Percentiles rank a stretch among this genome's conserved stretches.
phyloP scores from a whole-genome alignment of 768 basidiomycete species.

The Boletus rubroflammeus region DNA sequence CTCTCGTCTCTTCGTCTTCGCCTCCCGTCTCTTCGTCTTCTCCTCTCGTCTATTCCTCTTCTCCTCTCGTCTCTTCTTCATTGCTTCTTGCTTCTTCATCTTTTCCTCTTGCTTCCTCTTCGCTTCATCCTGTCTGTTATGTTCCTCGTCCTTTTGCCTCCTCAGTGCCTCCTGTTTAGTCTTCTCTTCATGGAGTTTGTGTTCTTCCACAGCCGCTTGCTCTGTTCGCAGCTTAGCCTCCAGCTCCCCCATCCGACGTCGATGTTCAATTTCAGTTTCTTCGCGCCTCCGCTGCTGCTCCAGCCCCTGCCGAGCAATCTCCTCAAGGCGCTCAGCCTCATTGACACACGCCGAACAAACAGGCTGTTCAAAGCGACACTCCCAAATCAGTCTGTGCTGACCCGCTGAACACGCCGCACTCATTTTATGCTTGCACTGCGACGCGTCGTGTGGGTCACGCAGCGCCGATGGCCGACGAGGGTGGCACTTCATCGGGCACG shows the following conservation, averaged over 20 bases:
- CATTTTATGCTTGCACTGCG: constrained; percentile 41
- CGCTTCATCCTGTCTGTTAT: neutral
- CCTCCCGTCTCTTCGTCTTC: constrained; percentile 25
- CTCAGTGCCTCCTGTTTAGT: constrained; percentile 37
- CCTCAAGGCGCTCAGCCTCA: constrained; percentile 35
- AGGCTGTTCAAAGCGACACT: constrained; percentile 36
- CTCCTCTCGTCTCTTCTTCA: constrained; percentile 23
- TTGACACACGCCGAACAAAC: constrained; percentile 45
- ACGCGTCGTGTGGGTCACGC: constrained; percentile 10
- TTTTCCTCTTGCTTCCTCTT: too few species aligned
- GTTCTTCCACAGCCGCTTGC: constrained; percentile 8
- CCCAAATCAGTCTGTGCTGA: constrained; percentile 41
- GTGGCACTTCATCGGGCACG: constrained; percentile 45
- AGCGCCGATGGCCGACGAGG: neutral
- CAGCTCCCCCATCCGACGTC: constrained; percentile 37
- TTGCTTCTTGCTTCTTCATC: neutral
- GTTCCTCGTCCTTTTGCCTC: neutral
- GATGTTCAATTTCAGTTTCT: constrained; percentile 40
- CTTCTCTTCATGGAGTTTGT: constrained; percentile 9
- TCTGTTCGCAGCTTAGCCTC: constrained; percentile 33
- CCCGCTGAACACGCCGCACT: constrained; percentile 36
- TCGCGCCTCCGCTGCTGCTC: constrained; percentile 40
- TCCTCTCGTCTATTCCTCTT: neutral
- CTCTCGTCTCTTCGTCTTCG: too few species aligned
- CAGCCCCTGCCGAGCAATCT: constrained; percentile 36